Conservation (phyloP, 2,329 filamentous ascomycete genomes). For the Dactylellina sp. region DNA sequence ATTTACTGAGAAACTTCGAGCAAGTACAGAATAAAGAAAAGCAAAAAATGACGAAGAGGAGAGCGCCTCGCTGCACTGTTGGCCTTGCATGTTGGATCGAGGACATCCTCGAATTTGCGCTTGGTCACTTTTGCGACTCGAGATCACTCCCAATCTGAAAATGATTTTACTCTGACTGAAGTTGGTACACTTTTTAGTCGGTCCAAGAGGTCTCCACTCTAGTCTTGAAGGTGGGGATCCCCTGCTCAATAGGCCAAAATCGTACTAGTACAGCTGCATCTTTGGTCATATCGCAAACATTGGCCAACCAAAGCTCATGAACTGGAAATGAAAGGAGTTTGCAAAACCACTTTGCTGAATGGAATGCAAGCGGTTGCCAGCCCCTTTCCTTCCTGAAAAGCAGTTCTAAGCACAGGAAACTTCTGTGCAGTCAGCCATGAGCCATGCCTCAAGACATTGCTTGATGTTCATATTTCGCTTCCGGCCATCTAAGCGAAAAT, state of each 20-base stretch:
- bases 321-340: conserved; percentile 52
- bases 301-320: conserved; percentile 35
- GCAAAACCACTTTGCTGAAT: conserved; percentile 46
- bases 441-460: conserved; percentile 22
- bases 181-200: conserved; percentile 25
- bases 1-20: conserved; percentile 47
- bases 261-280: conserved; percentile 56
- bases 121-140: conserved; percentile 50
- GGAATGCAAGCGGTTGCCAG: conserved; percentile 31
- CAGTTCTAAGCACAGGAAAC: background rate
- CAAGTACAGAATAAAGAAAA: conserved; percentile 33
- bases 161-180: conserved; percentile 27
- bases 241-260: conserved; percentile 55
- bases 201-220: conserved; percentile 46
- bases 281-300: conserved; percentile 55
- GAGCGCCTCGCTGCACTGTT: conserved; percentile 43
- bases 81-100: conserved; percentile 44
- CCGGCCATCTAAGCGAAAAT: conserved; percentile 49
- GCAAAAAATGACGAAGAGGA: conserved; percentile 11
- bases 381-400: conserved; percentile 24
- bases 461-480: conserved; percentile 43
- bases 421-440: conserved; percentile 22
- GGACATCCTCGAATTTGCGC: conserved; percentile 50
- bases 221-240: conserved; percentile 41
- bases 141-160: conserved; percentile 9